Evolutionary conservation across 805 yeast species (phyloP).

Genomic region (Zygosaccharomyces gambellarensis): DNA sequence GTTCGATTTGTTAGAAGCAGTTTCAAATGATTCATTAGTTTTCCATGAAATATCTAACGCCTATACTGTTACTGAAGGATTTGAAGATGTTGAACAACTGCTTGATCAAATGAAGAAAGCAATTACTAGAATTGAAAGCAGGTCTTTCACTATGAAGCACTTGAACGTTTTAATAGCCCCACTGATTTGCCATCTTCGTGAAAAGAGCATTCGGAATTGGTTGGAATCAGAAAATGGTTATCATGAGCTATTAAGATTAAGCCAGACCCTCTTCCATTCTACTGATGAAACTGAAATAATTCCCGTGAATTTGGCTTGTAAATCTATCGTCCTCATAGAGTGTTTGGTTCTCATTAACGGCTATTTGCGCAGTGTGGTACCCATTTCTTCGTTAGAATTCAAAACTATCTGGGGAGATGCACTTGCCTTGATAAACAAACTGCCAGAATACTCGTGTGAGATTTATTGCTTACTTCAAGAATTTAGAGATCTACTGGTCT

Average conservation of each 20-base stretch:
- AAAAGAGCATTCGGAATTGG: conserved; percentile 21
- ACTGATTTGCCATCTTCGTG: conserved; percentile 9
- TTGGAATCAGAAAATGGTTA: conserved; percentile 22
- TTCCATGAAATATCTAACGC: conserved; percentile 14
- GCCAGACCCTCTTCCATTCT: conserved; percentile 22
- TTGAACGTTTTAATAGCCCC: conserved; percentile 23
- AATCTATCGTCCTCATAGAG: conserved; percentile 24
- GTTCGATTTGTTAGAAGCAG: conserved; percentile 3
- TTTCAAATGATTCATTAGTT: conserved; percentile 13
- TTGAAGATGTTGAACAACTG: conserved; percentile 7
- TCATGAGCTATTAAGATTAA: conserved; percentile 16
- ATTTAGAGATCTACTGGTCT: conserved; percentile 19
- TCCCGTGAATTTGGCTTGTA: conserved; percentile 27
- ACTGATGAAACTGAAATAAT: conserved; percentile 23
- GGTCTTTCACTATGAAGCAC: conserved; percentile 30
- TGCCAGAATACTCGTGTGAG: conserved; percentile 24
- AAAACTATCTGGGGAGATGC: conserved; percentile 22
- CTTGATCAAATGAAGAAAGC: conserved; percentile 20
- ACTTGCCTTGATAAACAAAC: conserved; percentile 17
- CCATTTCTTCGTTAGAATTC: conserved; percentile 11
- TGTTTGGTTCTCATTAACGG: conserved; percentile 17
- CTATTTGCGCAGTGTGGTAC: conserved; percentile 3
- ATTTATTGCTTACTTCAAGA: conserved; percentile 25
- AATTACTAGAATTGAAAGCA: conserved; percentile 22
- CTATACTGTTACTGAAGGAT: conserved; percentile 1